These are phyloP conservation scores for Daedalea quercina DNA, from an alignment of 768 basidiomycete genomes.

Conservation along the genomic window DNA sequence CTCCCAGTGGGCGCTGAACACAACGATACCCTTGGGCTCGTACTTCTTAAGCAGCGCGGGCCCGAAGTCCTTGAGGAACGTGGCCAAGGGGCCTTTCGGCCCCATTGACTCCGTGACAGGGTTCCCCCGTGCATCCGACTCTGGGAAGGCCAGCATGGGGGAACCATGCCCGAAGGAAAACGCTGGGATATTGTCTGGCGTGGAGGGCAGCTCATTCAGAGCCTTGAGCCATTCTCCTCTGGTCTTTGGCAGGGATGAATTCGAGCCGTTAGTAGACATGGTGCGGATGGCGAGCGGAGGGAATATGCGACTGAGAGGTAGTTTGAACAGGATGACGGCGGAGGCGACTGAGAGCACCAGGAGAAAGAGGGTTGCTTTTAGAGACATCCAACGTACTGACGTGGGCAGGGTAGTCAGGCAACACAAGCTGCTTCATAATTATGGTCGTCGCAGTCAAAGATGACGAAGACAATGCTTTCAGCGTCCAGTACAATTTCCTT, in stretches of 20 bases:
- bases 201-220: constrained; percentile 47
- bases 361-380: background rate
- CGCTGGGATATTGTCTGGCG: constrained; percentile 56
- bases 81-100: constrained; percentile 45
- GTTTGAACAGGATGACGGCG: constrained; percentile 7
- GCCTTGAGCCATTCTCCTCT: constrained; percentile 43
- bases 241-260: constrained; percentile 25
- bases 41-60: constrained; percentile 61
- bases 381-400: background rate
- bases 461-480: background rate
- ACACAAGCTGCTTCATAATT: background rate
- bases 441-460: background rate
- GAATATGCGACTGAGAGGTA: constrained; percentile 12
- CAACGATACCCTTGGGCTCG: constrained; percentile 70
- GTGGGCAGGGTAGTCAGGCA: too few species aligned
- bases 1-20: constrained; percentile 84
- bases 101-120: constrained; percentile 28
- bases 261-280: constrained; percentile 12
- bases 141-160: constrained; percentile 40
- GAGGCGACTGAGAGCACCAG: constrained; percentile 6
- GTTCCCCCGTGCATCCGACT: constrained; percentile 3
- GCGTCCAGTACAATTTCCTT: background rate
- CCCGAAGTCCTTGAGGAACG: constrained; percentile 62
- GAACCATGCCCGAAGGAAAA: constrained; percentile 77
- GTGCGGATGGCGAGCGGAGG: constrained; percentile 3